Evolutionary conservation across 2,329 filamentous ascomycete genomes (phyloP).

Genomic region (Hypoxylon sp.): DNA sequence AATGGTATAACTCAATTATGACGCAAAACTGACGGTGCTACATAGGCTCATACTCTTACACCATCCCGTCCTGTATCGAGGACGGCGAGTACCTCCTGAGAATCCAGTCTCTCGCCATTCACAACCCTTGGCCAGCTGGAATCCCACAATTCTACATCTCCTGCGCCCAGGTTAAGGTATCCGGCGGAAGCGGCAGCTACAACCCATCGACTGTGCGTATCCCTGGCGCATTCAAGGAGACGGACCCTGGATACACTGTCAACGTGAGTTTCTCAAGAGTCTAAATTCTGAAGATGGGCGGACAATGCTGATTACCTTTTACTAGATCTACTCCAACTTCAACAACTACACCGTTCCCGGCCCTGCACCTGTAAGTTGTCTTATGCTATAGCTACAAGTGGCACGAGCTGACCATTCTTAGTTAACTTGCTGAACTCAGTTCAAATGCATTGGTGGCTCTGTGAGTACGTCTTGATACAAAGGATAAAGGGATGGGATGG

Average conservation of each 20-base stretch:
- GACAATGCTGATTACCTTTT: neutral
- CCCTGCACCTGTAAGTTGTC: slow-evolving; percentile 43
- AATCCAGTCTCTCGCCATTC: slow-evolving; percentile 73
- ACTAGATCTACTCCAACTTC: slow-evolving; percentile 53
- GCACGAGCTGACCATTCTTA: slow-evolving; percentile 22
- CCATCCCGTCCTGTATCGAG: slow-evolving; percentile 67
- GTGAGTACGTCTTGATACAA: neutral
- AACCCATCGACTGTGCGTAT: slow-evolving; percentile 54
- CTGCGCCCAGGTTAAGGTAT: slow-evolving; percentile 64
- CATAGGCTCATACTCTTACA: slow-evolving; percentile 53
- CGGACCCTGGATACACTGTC: slow-evolving; percentile 60
- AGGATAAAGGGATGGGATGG: neutral
- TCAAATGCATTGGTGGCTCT: neutral
- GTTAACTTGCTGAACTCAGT: slow-evolving; percentile 34
- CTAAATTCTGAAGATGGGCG: neutral
- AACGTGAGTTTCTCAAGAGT: slow-evolving; percentile 56
- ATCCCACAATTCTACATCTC: slow-evolving; percentile 64
- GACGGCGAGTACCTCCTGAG: slow-evolving; percentile 72
- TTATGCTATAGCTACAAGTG: neutral
- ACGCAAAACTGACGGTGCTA: slow-evolving; percentile 3
- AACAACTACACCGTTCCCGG: slow-evolving; percentile 56
- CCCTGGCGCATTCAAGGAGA: slow-evolving; percentile 58
- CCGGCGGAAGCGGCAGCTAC: slow-evolving; percentile 56
- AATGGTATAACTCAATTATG: neutral
- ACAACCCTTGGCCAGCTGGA: slow-evolving; percentile 64